Evolutionary conservation across 116 monocot species (phyloP), one percentile per base, ranked within the genome.

Genomic region (Dioscorea cayenensis): DNA sequence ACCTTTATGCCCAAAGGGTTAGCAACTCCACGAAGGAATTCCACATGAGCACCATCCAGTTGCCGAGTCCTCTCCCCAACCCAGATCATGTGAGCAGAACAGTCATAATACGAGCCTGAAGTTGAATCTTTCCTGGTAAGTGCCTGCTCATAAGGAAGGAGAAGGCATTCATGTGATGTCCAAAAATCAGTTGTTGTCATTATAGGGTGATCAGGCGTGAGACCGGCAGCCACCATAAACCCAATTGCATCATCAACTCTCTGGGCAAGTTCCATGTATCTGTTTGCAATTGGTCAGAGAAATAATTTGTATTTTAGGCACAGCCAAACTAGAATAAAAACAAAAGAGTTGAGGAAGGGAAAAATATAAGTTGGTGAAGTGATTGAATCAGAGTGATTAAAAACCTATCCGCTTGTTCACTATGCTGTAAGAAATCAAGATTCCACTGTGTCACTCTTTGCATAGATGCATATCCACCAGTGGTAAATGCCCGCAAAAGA

Each of bases 11-110:
- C 86, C 67, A 89, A 69, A 36, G 89, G 89, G 70, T 89, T 89
- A 36, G 86, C 75, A n/a, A 89, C 70, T 23, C 89, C 85, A 60
- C 86, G 81, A 12, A 85, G 85, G 67, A 89, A 89, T 74, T 89
- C 86, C 32, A 89, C 78, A 77, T 90, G 90, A 8, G 90, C 86
- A 74, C 90, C 79, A 77, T 86, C 83, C 58, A 90, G 51, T 37
- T 90, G 83, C 28, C 84, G 78, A 66, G 89, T 89, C 71, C 89
- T 77, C 72, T 89, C 89, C 21, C 89, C 89, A 43, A 86, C 73
- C 85, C 89, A 89, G 29, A 89, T 83, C 80, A 89, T 80, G 75
- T 89, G 89, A 29, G 85, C 89, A 27, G 89, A 89, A 67, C 86
- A 89, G 55, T 89, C 85, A 76, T 89, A 89, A 66, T 75, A 83